These are phyloP conservation scores for Eucalyptus regnans DNA, from an alignment of 345 rosid species.

Conservation along the genomic window DNA sequence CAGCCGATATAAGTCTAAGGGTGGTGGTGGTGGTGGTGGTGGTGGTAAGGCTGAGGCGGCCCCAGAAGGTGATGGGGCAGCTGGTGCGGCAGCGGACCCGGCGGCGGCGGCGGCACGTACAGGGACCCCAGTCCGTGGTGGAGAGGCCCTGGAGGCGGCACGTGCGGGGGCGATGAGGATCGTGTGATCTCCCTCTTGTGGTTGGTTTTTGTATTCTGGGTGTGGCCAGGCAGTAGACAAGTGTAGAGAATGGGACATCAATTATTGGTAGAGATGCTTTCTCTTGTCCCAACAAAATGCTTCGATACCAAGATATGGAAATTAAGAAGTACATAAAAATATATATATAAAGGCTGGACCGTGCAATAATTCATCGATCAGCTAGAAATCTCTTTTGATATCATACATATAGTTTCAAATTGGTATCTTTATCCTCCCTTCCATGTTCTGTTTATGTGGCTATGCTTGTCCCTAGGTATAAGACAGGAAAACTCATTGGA, in stretches of 20 bases:
- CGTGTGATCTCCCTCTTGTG: background rate
- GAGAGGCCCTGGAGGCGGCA: background rate
- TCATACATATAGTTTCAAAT: background rate
- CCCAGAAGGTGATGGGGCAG: background rate
- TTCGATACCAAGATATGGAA: background rate
- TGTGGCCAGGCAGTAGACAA: background rate
- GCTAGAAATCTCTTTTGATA: background rate
- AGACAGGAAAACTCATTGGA: background rate
- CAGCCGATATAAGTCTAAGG: background rate
- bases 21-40: background rate
- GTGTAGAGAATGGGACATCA: background rate
- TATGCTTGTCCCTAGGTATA: background rate
- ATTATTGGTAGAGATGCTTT: background rate
- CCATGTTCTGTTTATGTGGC: background rate
- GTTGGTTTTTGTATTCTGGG: background rate
- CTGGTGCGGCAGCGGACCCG: background rate
- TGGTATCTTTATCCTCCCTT: background rate
- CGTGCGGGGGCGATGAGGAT: background rate
- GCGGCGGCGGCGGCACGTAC: fast-evolving
- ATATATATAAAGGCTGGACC: background rate
- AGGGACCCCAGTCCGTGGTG: background rate
- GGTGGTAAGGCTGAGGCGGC: background rate
- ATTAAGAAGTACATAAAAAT: background rate
- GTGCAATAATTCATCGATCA: background rate
- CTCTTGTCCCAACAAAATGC: background rate